Base-by-base conservation (phyloP, 1,284 basidiomycete genomes). In the Tausonia pullulans region DNA sequence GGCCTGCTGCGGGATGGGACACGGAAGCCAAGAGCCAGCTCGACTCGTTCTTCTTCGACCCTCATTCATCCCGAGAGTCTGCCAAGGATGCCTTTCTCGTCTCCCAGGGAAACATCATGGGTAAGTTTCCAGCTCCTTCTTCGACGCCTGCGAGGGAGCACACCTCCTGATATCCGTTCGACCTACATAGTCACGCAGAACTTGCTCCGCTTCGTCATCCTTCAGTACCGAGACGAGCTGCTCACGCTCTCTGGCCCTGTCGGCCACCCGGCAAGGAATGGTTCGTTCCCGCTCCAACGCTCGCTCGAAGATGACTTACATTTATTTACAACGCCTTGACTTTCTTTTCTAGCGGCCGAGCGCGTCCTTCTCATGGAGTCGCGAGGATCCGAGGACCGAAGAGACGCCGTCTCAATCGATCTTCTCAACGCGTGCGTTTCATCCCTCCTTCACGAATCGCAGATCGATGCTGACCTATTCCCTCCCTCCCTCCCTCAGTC, bases 31-130 rank as follows among this genome's bases (percentile, higher is more conserved):
- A 88, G 67, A 85, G 85, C 2, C 87, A 90, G 74, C 86, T 93
- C 69, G 88, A 87, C 72, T 86, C 90, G 73, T 88, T 91, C 74
- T 90, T 93, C 72, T 86, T 89, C 69, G 88, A 91, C 72, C 88
- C 90, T 14, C 87, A 88, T 68, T 87, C 88, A 4, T 87, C 84
- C 10, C 82, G 87, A 41, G 86, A 83, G 62, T 87, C 88, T 70
- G 88, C 88, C 0, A 81, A 87, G 64, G 90, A 93, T 73, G 86
- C 87, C 13, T 92, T 88, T 79, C 79, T 90, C 54, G 89, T 92
- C 58, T 88, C 90, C 82, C 89, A 91, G 74, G 87, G 87, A 46
- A 92, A 92, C 71, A 78, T 58, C 3, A 48, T 46, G 43, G 44
- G 49, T 16, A 62, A 41, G 2, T 57, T 88, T 86, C 87, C 89